phyloP scores from a whole-genome alignment of 2,329 filamentous ascomycete species.

The Phoma sp. region DNA sequence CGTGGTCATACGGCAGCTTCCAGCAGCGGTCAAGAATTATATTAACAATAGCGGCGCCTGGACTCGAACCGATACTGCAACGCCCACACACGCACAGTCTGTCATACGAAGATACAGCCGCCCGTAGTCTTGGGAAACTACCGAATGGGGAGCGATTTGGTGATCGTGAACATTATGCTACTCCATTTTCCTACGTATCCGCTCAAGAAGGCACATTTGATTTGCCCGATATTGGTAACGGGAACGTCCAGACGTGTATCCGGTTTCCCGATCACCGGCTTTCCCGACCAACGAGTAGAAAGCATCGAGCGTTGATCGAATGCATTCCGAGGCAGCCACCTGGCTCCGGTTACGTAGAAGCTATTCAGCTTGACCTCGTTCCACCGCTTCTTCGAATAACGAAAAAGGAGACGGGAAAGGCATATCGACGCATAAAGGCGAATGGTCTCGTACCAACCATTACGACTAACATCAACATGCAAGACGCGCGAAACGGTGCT shows the following conservation, averaged over 20 bases:
- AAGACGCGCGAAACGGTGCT: constrained; percentile 64
- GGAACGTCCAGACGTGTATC: constrained; percentile 67
- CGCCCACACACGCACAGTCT: constrained; percentile 71
- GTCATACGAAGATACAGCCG: constrained; percentile 46
- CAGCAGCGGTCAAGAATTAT: constrained; percentile 75
- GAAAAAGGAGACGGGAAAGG: constrained; percentile 29
- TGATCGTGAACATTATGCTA: constrained; percentile 57
- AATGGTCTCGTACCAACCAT: constrained; percentile 68
- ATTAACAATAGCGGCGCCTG: constrained; percentile 74
- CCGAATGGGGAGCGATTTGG: constrained; percentile 60
- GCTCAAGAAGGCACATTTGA: constrained; percentile 64
- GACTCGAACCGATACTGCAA: constrained; percentile 61
- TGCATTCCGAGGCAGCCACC: constrained; percentile 65
- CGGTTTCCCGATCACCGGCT: constrained; percentile 73
- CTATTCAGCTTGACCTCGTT: constrained; percentile 49
- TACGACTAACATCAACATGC: constrained; percentile 60
- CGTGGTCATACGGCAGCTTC: constrained; percentile 71
- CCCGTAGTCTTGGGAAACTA: constrained; percentile 59
- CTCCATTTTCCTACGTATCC: constrained; percentile 67
- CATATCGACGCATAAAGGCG: constrained; percentile 63
- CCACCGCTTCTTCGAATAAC: constrained; percentile 34
- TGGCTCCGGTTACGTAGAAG: constrained; percentile 34
- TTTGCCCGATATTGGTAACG: constrained; percentile 69
- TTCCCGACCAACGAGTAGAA: constrained; percentile 23
- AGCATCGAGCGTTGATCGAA: constrained; percentile 57